Conservation (phyloP, 257 asterid species). For the Ilex asprella region DNA sequence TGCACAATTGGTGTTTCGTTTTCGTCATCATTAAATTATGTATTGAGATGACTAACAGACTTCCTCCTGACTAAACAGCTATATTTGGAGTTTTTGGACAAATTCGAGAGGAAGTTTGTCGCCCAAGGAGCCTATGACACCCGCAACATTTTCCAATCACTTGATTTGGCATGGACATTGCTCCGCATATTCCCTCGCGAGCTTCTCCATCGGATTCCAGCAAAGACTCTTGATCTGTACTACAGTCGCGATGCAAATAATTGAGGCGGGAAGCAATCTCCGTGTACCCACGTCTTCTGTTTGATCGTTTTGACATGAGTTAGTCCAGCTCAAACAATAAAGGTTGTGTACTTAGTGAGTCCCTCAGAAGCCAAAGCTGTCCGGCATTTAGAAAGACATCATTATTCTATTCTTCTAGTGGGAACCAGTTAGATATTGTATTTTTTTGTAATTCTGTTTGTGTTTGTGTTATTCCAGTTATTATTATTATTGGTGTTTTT, state of each 20-base stretch:
- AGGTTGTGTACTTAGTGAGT: constrained; percentile 28
- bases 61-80: constrained; percentile 31
- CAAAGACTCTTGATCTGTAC: constrained; percentile 81
- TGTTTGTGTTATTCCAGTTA: neutral
- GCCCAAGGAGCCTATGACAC: constrained; percentile 82
- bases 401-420: constrained; percentile 28
- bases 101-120: constrained; percentile 78
- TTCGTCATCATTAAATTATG: neutral
- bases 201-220: constrained; percentile 97
- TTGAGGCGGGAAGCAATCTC: constrained; percentile 24
- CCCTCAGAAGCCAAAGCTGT: constrained; percentile 28
- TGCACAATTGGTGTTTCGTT: neutral
- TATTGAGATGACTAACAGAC: constrained; percentile 11
- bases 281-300: constrained; percentile 21
- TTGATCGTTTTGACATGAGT: constrained; percentile 26
- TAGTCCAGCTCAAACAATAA: constrained; percentile 41
- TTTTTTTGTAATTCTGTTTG: constrained; percentile 24
- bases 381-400: constrained; percentile 22
- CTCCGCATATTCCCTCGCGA: constrained; percentile 97
- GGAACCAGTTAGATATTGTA: constrained; percentile 29
- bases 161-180: constrained; percentile 96
- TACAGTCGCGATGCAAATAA: constrained; percentile 89
- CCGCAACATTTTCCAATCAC: constrained; percentile 87
- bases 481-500: no score
- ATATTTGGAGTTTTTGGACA: constrained; percentile 74